A percentile compares a stretch with the other conserved stretches of the same genome.
Conservation (phyloP, 2,329 filamentous ascomycete genomes). For the Curvularia sp. region DNA sequence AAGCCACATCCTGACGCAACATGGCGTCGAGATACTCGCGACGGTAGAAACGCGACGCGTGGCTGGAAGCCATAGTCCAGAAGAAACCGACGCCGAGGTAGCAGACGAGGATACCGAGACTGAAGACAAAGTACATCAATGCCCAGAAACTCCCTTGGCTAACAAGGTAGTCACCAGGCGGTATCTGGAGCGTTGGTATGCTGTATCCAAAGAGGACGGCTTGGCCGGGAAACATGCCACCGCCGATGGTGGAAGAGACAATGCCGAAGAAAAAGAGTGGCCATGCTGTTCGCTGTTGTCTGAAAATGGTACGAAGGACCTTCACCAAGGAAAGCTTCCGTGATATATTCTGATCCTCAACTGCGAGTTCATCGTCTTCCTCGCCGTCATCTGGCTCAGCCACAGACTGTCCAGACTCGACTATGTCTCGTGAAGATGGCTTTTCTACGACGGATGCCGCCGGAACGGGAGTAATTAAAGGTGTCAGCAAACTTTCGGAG, state of each 20-base stretch:
- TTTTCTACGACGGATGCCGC: background rate
- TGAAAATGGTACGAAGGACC: conserved; percentile 44
- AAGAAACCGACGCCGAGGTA: conserved; percentile 55
- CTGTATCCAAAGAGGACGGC: conserved; percentile 49
- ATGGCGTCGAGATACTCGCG: conserved; percentile 68
- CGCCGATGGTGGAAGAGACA: conserved; percentile 31
- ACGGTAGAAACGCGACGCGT: conserved; percentile 52
- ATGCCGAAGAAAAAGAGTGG: conserved; percentile 38
- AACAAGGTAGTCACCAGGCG: conserved; percentile 38
- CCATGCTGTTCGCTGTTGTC: conserved; percentile 45
- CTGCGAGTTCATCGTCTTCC: conserved; percentile 20
- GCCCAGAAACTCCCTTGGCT: conserved; percentile 65
- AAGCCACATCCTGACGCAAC: conserved; percentile 65
- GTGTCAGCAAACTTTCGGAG: background rate
- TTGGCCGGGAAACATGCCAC: conserved; percentile 49
- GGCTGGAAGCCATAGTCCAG: conserved; percentile 62
- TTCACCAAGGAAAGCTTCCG: conserved; percentile 38
- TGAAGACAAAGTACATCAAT: conserved; percentile 68
- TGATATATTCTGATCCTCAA: conserved; percentile 28
- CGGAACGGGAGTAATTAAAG: background rate
- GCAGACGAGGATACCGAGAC: background rate
- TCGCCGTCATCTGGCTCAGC: conserved; percentile 28
- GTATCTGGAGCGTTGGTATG: conserved; percentile 48
- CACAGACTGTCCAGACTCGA: conserved; percentile 3
- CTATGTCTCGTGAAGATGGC: background rate